A percentile compares a stretch with the other conserved stretches of the same genome.
phyloP scores from a whole-genome alignment of 257 asterid species.

The Voacanga thouarsii region DNA sequence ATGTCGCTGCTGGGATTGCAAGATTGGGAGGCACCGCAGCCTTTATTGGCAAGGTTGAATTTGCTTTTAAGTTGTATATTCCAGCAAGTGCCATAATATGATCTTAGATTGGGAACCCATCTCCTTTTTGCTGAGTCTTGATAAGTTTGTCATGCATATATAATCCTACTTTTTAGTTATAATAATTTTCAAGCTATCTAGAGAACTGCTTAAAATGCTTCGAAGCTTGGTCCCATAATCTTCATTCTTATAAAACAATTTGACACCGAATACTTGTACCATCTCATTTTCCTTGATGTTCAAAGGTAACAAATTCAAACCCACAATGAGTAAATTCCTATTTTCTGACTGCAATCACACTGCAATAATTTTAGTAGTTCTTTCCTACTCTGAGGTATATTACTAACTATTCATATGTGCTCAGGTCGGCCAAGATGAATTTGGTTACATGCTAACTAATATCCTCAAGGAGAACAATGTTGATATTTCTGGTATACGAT shows the following conservation, averaged over 20 bases:
- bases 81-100: not conserved
- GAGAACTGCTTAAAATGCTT: not conserved
- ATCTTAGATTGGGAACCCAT: not conserved
- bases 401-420: not conserved
- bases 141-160: not conserved
- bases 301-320: not conserved
- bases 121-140: not conserved
- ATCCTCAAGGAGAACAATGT: constrained; percentile 31
- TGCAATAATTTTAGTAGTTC: not conserved
- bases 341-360: not conserved
- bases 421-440: constrained; percentile 37
- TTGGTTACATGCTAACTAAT: constrained; percentile 34
- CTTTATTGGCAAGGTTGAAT: constrained; percentile 26
- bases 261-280: not conserved
- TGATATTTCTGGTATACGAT: constrained; percentile 32
- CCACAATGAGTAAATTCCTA: not conserved
- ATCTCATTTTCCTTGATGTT: not conserved
- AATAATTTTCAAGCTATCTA: too few species aligned
- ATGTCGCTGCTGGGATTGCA: constrained; percentile 29
- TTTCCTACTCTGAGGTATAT: not conserved
- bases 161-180: not conserved
- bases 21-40: constrained; percentile 29
- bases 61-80: not conserved
- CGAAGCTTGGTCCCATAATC: not conserved
- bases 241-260: too few species aligned